phyloP scores from a whole-genome alignment of 306 rosid genomes.

The Ammopiptanthus mongolicus region DNA sequence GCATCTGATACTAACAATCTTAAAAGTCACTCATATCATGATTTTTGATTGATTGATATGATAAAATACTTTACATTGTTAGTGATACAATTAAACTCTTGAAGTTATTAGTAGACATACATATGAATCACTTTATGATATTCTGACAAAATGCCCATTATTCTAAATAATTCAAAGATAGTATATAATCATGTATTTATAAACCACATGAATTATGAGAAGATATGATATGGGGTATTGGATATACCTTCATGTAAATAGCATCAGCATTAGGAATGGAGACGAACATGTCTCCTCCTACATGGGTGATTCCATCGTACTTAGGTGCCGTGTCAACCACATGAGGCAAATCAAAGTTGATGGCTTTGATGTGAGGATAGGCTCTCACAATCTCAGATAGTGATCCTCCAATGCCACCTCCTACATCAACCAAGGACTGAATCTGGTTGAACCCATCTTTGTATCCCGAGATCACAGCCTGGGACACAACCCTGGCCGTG shows the following conservation, averaged over 20 bases:
- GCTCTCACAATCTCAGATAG: slow-evolving; percentile 42
- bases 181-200: no score
- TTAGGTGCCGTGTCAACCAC: slow-evolving; percentile 34
- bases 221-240: background rate
- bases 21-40: no score
- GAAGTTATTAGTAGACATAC: no score
- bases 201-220: background rate
- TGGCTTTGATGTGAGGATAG: slow-evolving; percentile 33
- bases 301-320: slow-evolving; percentile 37
- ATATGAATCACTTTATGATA: no score
- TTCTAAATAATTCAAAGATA: background rate
- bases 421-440: slow-evolving; percentile 34
- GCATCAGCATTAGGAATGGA: slow-evolving; percentile 42
- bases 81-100: no score
- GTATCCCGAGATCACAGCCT: slow-evolving; percentile 34
- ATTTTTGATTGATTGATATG: no score
- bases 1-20: no score
- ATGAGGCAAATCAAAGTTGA: slow-evolving; percentile 48
- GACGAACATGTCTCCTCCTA: slow-evolving; percentile 45
- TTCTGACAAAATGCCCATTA: background rate
- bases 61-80: no score
- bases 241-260: slow-evolving; percentile 40
- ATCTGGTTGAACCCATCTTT: slow-evolving; percentile 36
- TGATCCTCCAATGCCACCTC: slow-evolving; percentile 46
- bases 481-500: slow-evolving; percentile 27